Conservation (phyloP, 345 rosid genomes). For the Aurinia saxatilis region DNA sequence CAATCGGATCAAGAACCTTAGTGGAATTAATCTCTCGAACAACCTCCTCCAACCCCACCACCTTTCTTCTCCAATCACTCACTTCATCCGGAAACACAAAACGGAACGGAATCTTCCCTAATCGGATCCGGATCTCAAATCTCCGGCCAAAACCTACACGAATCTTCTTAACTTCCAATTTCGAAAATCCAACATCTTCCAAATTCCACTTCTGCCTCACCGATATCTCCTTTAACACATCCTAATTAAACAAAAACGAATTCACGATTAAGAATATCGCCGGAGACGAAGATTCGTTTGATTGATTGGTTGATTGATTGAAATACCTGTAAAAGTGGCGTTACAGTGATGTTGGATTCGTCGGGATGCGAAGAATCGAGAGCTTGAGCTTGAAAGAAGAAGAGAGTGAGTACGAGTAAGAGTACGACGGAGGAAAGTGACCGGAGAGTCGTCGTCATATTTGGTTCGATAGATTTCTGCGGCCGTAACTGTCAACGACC, state of each 20-base stretch:
- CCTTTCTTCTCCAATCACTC: constrained; percentile 37
- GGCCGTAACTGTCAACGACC: constrained; percentile 17
- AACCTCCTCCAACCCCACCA: constrained; percentile 32
- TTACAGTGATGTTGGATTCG: constrained; percentile 15
- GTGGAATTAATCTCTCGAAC: constrained; percentile 31
- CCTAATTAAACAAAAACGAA: constrained; percentile 28
- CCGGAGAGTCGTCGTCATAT: constrained; percentile 3
- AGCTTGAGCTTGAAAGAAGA: constrained; percentile 20
- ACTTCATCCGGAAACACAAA: constrained; percentile 51
- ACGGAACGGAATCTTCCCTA: constrained; percentile 42
- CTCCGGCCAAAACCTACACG: constrained; percentile 44
- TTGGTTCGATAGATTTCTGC: background rate
- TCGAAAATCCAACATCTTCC: constrained; percentile 32
- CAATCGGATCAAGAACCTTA: constrained; percentile 38
- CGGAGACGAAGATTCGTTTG: background rate
- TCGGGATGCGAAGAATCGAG: constrained; percentile 26
- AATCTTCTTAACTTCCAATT: constrained; percentile 35
- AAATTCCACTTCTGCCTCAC: constrained; percentile 51
- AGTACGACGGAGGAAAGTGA: constrained; percentile 13
- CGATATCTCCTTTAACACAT: constrained; percentile 54
- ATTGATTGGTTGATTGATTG: background rate
- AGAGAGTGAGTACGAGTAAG: constrained; percentile 23
- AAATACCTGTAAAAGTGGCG: constrained; percentile 36
- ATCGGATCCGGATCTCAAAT: constrained; percentile 58
- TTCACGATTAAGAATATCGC: background rate